These are phyloP conservation scores for Neospermospora avenae DNA, from an alignment of 2,329 filamentous ascomycete species.

Conservation along the genomic window DNA sequence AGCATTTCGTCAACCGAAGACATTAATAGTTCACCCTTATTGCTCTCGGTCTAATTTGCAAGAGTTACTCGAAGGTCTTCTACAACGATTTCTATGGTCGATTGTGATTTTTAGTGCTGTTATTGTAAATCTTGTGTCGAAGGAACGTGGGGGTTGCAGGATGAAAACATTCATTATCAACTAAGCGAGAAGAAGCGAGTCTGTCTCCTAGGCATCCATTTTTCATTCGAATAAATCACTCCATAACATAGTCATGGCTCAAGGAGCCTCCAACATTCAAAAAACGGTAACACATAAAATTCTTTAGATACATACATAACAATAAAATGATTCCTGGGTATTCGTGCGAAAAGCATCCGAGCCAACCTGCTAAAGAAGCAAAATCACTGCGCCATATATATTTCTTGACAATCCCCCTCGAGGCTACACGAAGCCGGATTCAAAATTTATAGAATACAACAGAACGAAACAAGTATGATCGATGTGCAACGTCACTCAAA, in stretches of 20 bases:
- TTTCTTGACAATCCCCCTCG: conserved; percentile 10
- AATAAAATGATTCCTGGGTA: conserved; percentile 15
- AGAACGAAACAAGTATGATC: background rate
- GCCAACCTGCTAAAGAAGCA: background rate
- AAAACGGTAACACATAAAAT: background rate
- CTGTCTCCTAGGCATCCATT: background rate
- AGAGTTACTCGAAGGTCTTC: background rate
- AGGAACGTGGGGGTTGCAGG: background rate
- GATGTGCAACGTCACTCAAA: background rate
- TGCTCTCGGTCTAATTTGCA: background rate
- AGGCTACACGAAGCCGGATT: conserved; percentile 5
- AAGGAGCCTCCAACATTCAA: too few species aligned
- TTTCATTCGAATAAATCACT: background rate
- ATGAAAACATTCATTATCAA: background rate
- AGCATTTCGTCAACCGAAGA: background rate
- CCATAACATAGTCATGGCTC: background rate
- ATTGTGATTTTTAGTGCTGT: background rate
- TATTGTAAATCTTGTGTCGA: background rate
- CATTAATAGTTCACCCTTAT: background rate
- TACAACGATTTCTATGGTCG: background rate
- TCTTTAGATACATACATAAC: conserved; percentile 4
- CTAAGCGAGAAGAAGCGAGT: background rate
- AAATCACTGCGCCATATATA: conserved; percentile 10
- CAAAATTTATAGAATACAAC: conserved; percentile 11
- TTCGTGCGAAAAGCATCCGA: conserved; percentile 5